Percentiles rank a stretch among this genome's conserved stretches.
phyloP scores from a whole-genome alignment of 2,329 filamentous ascomycete species.

The Alternaria incomplexa region DNA sequence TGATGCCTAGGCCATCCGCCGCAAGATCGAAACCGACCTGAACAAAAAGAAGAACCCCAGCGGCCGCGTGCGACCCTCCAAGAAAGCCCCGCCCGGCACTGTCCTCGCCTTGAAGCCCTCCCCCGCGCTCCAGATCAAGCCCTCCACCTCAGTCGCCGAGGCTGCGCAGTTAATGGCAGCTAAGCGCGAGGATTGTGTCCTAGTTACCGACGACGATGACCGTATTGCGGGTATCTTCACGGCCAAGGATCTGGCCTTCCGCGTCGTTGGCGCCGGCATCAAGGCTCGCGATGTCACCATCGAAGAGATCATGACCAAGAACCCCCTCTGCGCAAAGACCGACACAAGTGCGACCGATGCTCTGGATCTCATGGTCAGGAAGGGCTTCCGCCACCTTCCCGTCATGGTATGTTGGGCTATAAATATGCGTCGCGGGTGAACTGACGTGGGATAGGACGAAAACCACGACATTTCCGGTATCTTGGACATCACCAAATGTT shows the following conservation, averaged over 20 bases:
- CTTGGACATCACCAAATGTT: constrained; percentile 98
- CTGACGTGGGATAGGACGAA: constrained; percentile 66
- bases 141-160: constrained; percentile 89
- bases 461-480: constrained; percentile 99
- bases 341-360: constrained; percentile 98
- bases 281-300: constrained; percentile 92
- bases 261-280: constrained; percentile 88
- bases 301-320: constrained; percentile 99
- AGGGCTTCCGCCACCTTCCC: constrained; percentile 95
- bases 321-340: constrained; percentile 94
- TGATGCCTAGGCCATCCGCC: constrained; percentile 79
- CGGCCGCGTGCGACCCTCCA: constrained; percentile 78
- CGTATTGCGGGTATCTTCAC: constrained; percentile 98
- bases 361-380: constrained; percentile 95
- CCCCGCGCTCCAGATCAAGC: constrained; percentile 96
- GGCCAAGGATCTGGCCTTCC: constrained; percentile 96
- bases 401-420: constrained; percentile 68
- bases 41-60: constrained; percentile 93
- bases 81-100: constrained; percentile 94
- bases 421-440: neutral
- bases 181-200: constrained; percentile 95
- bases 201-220: constrained; percentile 97
- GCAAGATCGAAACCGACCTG: constrained; percentile 95
- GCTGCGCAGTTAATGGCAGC: constrained; percentile 98
- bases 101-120: constrained; percentile 95